A percentile compares a stretch with the other conserved stretches of the same genome.
These are phyloP conservation scores for Lathyrus aphaca DNA, from an alignment of 306 rosid species.

Conservation along the genomic window DNA sequence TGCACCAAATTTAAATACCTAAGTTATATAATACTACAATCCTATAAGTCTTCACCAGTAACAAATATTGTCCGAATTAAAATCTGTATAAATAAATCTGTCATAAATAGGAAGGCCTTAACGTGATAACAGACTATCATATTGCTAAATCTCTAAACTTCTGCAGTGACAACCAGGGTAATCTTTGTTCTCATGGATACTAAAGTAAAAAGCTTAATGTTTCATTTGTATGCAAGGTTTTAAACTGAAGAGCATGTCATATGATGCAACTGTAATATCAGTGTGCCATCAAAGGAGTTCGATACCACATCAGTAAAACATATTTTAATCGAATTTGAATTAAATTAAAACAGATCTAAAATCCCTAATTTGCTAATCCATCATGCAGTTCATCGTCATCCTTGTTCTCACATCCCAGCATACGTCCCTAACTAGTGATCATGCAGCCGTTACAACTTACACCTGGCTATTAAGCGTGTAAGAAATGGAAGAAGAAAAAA, in stretches of 20 bases:
- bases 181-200: not conserved
- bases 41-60: not conserved
- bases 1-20: conserved; percentile 15
- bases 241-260: not conserved
- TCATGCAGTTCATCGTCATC: not conserved
- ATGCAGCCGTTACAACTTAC: not conserved
- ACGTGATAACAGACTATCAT: not conserved
- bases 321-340: conserved; percentile 2
- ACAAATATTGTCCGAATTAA: conserved; percentile 9
- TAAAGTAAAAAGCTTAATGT: conserved; percentile 6
- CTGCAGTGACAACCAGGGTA: conserved; percentile 15
- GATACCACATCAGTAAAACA: not conserved
- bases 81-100: conserved; percentile 14
- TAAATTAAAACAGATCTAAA: not conserved
- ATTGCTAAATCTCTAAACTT: conserved; percentile 8
- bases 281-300: not conserved
- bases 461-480: not conserved
- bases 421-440: not conserved
- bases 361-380: not conserved
- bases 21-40: not conserved
- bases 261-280: conserved; percentile 5
- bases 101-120: not conserved
- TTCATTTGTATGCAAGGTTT: not conserved
- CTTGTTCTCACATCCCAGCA: not conserved
- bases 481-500: not conserved